Evolutionary conservation across 179 eudicot species (phyloP), one percentile per base, ranked within the genome.

Genomic region (Corrigiola litoralis): DNA sequence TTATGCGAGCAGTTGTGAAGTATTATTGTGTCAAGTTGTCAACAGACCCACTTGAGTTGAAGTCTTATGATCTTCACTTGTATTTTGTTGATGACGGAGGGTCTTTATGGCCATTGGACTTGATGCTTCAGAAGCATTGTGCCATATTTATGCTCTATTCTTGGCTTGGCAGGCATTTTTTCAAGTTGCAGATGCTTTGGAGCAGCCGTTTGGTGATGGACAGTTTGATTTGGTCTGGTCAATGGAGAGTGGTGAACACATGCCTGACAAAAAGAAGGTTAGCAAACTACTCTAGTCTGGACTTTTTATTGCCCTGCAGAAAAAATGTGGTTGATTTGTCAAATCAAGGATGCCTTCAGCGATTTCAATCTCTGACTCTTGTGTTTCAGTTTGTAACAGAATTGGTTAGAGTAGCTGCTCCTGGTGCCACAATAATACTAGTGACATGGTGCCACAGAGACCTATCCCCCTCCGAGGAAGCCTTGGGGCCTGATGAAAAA

Each of bases 211-310:
- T 81, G 73, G 87, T 31, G 95, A 90, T 77, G 95, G 87, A 12
- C 77, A 94, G 64, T 94, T 94, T 72, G 90, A 94, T 77, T 68
- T 94, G 71, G 91, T 88, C 53, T 94, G 99, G 97, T 94, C 99
- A 44, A 94, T 94, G 99, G 99, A 94, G 82, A 94, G 99, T 62
- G 99, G 97, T 28, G 99, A 94, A 75, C 99, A 94, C 80, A 94
- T 94, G 99, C 99, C 99, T 29, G 87, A 94, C 74, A 94, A 94
- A 73, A 25, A 59, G 52, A 90, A 90, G 97, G 99, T 94, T 48
- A 18, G 20, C n/a, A n/a, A n/a, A n/a, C 9, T 10, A 24, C 40
- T 46, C 25, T 58, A 11, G 1, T 31, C 20, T 25, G 25, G 13
- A 48, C 53, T 25, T 13, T 25, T 17, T 47, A 24, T 11, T 44